A percentile compares a stretch with the other conserved stretches of the same genome.
Conservation (phyloP, 495 filamentous ascomycete species). For the Penicillium salamii region DNA sequence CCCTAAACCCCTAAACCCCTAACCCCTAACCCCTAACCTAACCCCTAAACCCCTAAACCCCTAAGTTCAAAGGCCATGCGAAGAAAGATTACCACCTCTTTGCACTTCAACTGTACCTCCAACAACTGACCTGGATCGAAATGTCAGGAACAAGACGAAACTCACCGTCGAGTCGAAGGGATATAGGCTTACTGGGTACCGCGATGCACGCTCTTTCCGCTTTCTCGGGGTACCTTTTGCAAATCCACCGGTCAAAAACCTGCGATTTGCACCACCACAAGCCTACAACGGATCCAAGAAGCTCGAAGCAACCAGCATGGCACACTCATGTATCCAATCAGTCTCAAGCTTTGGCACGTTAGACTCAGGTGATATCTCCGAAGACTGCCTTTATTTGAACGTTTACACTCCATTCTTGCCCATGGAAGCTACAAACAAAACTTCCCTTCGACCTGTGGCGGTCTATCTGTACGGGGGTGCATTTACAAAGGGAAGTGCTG, state of each 20-base stretch:
- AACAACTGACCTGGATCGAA: constrained; percentile 20
- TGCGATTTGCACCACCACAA: constrained; percentile 45
- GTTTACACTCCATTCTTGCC: constrained; percentile 29
- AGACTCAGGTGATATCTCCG: constrained; percentile 27
- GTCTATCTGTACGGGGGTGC: constrained; percentile 49
- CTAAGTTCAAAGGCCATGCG: constrained; percentile 10
- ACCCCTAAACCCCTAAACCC: too few species aligned
- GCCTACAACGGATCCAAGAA: constrained; percentile 35
- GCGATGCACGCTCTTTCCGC: constrained; percentile 53
- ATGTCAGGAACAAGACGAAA: constrained; percentile 20
- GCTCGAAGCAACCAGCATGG: constrained; percentile 41
- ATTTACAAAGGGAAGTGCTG: constrained; percentile 38
- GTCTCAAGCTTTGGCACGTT: constrained; percentile 9
- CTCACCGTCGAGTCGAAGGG: constrained; percentile 28
- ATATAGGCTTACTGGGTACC: constrained; percentile 37
- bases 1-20: too few species aligned
- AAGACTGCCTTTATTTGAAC: constrained; percentile 47
- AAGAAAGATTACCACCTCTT: constrained; percentile 17
- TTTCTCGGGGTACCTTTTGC: constrained; percentile 54
- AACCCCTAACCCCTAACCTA: too few species aligned
- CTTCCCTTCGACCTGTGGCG: constrained; percentile 33
- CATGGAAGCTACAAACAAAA: neutral
- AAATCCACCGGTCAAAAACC: constrained; percentile 30
- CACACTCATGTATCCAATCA: constrained; percentile 43
- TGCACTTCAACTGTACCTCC: constrained; percentile 27